Evolutionary conservation across 176 grass and related monocot species (phyloP), one percentile per base, ranked within the genome.

Genomic region (Oryza glaberrima): DNA sequence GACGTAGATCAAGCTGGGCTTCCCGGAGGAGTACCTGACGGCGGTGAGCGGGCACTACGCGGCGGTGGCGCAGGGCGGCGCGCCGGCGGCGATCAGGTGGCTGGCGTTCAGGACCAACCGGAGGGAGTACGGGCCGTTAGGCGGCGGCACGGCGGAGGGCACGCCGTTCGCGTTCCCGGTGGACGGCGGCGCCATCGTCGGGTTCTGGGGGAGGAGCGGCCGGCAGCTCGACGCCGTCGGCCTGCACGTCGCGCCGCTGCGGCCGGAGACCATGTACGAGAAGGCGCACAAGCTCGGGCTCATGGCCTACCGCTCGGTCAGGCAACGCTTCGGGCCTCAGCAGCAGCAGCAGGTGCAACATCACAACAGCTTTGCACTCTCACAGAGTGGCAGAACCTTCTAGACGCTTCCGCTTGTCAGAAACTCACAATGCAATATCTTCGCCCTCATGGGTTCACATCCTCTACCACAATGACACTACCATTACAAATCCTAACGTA

Each of bases 221-320:
- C 41, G 74, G 84, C 84, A 86, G 74, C 83, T 90, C 20, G 84
- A 90, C 36, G 79, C 88, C 60, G 47, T 90, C 78, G 88, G 83
- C 17, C 16, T 90, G 71, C 86, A 82, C 79, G 66, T 86, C 9
- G 67, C 88, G 56, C 23, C 67, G 44, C 45, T 82, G 44, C 78
- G 83, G 2, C 56, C 73, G 5, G 78, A 90, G 83, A 90, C 19
- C 36, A 23, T 72, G 67, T 86, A 51, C 20, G 45, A 86, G 56
- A 82, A 49, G 73, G 78, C 73, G 44, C 72, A 77, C 1, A 58
- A 86, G 58, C 14, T 90, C 25, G 79, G 83, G 10, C 4, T 86
- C 67, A 48, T 10, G 25, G 88, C 88, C 2, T 83, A 82, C 79
- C 83, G 83, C 13, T 13, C 58, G 0, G 25, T 90, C 13, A n/a